phyloP scores from a whole-genome alignment of 163 green algal genomes.

The Chlamydomonas reinhardtii region DNA sequence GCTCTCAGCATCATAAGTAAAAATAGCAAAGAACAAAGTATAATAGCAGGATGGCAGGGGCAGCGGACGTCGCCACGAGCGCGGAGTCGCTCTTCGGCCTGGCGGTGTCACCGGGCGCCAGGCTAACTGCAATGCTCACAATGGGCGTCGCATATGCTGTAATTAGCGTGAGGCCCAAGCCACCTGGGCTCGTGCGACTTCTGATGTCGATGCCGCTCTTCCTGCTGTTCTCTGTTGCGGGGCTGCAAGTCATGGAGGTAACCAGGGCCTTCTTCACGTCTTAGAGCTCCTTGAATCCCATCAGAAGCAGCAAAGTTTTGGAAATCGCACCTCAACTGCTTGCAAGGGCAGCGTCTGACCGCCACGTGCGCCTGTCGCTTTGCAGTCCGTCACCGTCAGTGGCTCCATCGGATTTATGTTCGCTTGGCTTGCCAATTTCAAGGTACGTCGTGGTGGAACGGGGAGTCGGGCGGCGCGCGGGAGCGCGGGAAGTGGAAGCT shows the following conservation, averaged over 20 bases:
- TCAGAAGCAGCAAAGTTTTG: not conserved
- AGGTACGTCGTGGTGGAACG: slow-evolving; percentile 6
- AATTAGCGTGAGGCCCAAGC: not conserved
- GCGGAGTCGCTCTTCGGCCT: no score
- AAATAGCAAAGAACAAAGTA: no score
- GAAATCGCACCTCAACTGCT: not conserved
- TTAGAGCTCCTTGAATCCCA: no score
- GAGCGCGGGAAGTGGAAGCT: no score
- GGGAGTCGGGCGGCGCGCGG: no score
- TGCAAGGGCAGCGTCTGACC: no score
- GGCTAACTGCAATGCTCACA: not conserved
- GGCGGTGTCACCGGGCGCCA: no score
- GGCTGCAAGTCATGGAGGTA: not conserved
- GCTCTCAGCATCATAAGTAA: no score
- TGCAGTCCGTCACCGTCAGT: not conserved
- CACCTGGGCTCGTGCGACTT: not conserved
- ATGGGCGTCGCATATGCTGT: not conserved
- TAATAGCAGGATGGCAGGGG: no score
- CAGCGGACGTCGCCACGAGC: no score
- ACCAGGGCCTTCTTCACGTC: no score
- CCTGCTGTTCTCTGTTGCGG: slow-evolving; percentile 5
- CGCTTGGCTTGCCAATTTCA: slow-evolving; percentile 34
- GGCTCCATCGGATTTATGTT: slow-evolving; percentile 25
- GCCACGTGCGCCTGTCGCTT: no score
- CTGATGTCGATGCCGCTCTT: not conserved